Evolutionary conservation across 2,329 filamentous ascomycete genomes (phyloP).

Genomic region (Aspergillus eucalypticola): DNA sequence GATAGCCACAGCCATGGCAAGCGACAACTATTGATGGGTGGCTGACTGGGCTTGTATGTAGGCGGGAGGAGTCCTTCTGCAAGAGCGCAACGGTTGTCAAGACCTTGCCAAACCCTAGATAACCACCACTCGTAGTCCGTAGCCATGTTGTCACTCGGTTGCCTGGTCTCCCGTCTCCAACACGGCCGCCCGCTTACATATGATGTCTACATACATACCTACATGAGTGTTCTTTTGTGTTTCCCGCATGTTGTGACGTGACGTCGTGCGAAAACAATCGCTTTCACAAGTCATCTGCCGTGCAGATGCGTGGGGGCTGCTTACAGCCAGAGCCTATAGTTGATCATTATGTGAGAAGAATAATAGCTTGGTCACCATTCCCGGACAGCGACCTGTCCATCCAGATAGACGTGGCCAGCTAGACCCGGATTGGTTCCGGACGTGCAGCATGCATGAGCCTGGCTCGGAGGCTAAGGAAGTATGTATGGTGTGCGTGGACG

Average conservation of each 20-base stretch:
- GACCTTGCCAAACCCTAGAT: background rate
- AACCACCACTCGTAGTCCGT: background rate
- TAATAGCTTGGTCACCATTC: background rate
- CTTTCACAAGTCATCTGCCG: background rate
- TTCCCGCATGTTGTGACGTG: background rate
- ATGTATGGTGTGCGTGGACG: conserved; percentile 1
- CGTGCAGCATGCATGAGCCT: conserved; percentile 10
- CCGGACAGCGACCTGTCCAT: background rate
- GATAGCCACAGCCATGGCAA: conserved; percentile 1
- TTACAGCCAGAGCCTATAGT: background rate
- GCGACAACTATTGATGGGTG: conserved; percentile 1
- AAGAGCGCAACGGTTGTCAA: background rate
- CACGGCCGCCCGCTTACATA: no score
- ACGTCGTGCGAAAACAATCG: background rate
- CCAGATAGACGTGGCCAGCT: background rate
- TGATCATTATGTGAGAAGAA: background rate
- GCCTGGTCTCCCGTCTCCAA: no score
- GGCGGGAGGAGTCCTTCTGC: background rate
- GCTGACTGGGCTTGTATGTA: background rate
- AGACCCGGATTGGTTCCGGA: conserved; percentile 8
- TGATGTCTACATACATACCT: no score
- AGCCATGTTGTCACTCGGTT: no score
- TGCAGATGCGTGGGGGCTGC: background rate
- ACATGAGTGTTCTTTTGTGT: background rate
- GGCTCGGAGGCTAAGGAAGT: conserved; percentile 1